phyloP scores from a whole-genome alignment of 2,329 filamentous ascomycete genomes.

The Hypoxylon sp. region DNA sequence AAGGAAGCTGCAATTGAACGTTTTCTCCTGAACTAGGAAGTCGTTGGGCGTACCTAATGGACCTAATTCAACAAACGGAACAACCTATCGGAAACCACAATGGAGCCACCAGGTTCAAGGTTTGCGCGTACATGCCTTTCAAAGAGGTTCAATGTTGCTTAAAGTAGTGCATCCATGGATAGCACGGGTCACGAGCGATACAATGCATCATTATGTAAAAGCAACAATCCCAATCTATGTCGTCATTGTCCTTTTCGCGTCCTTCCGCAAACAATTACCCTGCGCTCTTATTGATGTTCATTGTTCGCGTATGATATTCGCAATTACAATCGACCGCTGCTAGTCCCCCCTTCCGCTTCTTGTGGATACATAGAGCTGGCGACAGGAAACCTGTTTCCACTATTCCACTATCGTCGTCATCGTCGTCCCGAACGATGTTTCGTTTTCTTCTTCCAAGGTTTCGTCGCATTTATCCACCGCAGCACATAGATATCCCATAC shows the following conservation, averaged over 20 bases:
- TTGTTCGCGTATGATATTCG: conserved; percentile 3
- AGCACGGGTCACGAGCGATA: conserved; percentile 9
- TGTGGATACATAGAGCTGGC: neutral
- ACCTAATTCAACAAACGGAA: conserved; percentile 36
- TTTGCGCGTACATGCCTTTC: neutral
- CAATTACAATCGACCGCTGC: conserved; percentile 1
- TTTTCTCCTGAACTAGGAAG: conserved; percentile 11
- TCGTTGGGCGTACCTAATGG: conserved; percentile 9
- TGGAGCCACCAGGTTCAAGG: neutral
- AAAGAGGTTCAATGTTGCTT: neutral
- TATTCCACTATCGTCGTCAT: conserved; percentile 31
- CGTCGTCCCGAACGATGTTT: conserved; percentile 26
- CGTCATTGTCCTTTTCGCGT: conserved; percentile 33
- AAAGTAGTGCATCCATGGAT: neutral
- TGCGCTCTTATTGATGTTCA: conserved; percentile 6
- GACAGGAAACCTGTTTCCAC: conserved; percentile 24
- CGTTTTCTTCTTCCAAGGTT: conserved; percentile 27
- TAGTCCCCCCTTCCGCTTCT: conserved; percentile 9
- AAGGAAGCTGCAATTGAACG: conserved; percentile 32
- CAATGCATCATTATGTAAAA: conserved; percentile 22
- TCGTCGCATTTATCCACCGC: conserved; percentile 20
- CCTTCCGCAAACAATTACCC: conserved; percentile 24
- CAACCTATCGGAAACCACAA: conserved; percentile 30
- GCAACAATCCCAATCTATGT: conserved; percentile 29
- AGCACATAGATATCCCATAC: conserved; percentile 1